Evolutionary conservation across 2,329 filamentous ascomycete genomes (phyloP), one percentile per base, ranked within the genome.

Genomic region (Aaosphaeria pasadenensis): DNA sequence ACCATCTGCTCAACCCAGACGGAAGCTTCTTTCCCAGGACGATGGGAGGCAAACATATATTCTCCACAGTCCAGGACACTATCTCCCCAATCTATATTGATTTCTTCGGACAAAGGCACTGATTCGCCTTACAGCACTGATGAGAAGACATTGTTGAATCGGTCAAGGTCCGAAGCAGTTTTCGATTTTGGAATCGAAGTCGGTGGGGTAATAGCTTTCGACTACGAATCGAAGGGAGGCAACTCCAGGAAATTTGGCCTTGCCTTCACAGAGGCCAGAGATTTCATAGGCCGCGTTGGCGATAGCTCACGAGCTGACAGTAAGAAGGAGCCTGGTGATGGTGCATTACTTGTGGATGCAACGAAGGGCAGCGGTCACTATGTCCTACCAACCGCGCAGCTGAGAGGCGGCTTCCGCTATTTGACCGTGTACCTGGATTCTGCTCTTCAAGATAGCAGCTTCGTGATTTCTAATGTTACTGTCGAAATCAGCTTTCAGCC

Each of bases 131-230:
- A n/a, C 39, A 5, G 33, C 9, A 43, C 71, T 59, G 48, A 63
- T 5, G 55, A 63, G 39, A 39, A 51, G 11, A 58, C 60, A 3
- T 58, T 54, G 1, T 59, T 78, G 5, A 52, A 55, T 6, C 71
- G 73, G 7, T 81, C 82, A 56, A 78, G 76, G 7, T 79, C 77
- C 3, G 70, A 72, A n/a, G 60, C 81, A 2, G 75, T 83, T 1
- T 80, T 82, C 48, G 81, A 84, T 60, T 84, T 84, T 58, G 80
- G 80, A 4, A 69, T 74, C 28, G 79, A 83, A 58, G 79, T 84
- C 5, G 81, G 80, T 35, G 81, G 81, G 5, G 75, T 83, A 47
- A 66, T 79, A 5, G 75, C 73, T 4, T 55, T 84, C n/a, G 63
- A 72, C 7, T 84, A 81, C 55, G 69, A 66, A 3, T 65, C 73